Conservation (phyloP, 2,329 filamentous ascomycete genomes). For the Cryphonectria nitschkei region DNA sequence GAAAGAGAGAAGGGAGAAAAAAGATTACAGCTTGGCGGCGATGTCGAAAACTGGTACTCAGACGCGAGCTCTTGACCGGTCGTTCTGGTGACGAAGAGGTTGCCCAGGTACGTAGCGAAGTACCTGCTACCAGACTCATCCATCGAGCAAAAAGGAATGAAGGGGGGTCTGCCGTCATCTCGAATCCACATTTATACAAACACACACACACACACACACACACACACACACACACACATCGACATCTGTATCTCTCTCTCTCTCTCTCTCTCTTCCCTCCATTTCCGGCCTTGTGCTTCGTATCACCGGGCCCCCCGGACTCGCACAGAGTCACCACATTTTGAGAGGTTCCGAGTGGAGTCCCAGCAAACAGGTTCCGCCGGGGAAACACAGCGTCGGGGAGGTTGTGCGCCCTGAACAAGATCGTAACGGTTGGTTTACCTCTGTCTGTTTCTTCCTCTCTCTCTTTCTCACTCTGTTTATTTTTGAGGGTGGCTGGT, state of each 20-base stretch:
- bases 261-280: not conserved
- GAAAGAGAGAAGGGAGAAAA: no score
- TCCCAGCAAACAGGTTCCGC: conserved; percentile 10
- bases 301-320: not conserved
- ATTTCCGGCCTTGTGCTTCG: not conserved
- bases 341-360: conserved; percentile 2
- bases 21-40: no score
- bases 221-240: not conserved
- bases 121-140: not conserved
- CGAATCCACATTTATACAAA: not conserved
- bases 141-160: no score
- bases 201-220: not conserved
- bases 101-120: not conserved
- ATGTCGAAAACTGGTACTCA: not conserved
- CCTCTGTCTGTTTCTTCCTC: not conserved
- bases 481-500: not conserved
- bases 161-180: not conserved
- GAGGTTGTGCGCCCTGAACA: not conserved
- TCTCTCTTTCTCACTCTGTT: not conserved
- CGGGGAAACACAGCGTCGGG: not conserved
- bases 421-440: not conserved
- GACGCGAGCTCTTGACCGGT: not conserved
- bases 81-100: not conserved
- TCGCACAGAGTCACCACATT: not conserved
- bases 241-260: no score